phyloP scores from a whole-genome alignment of 176 grass and related monocot genomes.

The Calamus simplicifolius region DNA sequence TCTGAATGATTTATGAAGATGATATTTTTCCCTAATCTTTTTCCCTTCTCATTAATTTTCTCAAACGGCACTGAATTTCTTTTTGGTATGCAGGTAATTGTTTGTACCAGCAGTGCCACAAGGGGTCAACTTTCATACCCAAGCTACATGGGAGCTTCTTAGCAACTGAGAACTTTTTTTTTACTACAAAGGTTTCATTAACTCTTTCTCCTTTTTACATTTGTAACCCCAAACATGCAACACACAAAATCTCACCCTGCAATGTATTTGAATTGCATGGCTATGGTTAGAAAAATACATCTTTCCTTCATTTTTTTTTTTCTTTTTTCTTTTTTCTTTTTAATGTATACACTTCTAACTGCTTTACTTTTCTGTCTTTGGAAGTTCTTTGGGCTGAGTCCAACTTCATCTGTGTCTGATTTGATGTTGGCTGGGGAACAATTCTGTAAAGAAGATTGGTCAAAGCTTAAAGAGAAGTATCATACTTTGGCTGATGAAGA shows the following conservation, averaged over 20 bases:
- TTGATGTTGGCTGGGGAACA: slow-evolving; percentile 57
- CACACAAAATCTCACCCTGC: too few species aligned
- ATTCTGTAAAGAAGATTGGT: slow-evolving; percentile 65
- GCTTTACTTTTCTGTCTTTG: background rate
- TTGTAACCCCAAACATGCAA: background rate
- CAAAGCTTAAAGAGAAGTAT: slow-evolving; percentile 47
- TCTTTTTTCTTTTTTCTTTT: too few species aligned
- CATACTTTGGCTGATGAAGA: slow-evolving; percentile 44
- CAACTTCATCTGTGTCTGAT: slow-evolving; percentile 56
- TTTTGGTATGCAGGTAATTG: slow-evolving; percentile 51
- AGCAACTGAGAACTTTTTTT: slow-evolving; percentile 98
- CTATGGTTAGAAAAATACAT: too few species aligned
- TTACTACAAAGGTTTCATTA: slow-evolving; percentile 64
- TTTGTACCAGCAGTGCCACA: slow-evolving; percentile 50
- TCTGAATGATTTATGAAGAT: too few species aligned
- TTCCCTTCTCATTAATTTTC: background rate
- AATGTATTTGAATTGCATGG: too few species aligned
- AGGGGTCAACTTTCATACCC: slow-evolving; percentile 72
- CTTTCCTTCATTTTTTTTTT: background rate
- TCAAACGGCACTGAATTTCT: background rate
- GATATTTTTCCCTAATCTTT: too few species aligned
- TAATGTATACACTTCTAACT: background rate
- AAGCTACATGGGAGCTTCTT: slow-evolving; percentile 75
- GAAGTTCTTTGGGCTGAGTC: slow-evolving; percentile 75
- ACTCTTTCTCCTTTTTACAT: slow-evolving; percentile 3